Base-by-base conservation (phyloP, 192 early-diverging fungal genomes). In the Coemansia sp. region DNA sequence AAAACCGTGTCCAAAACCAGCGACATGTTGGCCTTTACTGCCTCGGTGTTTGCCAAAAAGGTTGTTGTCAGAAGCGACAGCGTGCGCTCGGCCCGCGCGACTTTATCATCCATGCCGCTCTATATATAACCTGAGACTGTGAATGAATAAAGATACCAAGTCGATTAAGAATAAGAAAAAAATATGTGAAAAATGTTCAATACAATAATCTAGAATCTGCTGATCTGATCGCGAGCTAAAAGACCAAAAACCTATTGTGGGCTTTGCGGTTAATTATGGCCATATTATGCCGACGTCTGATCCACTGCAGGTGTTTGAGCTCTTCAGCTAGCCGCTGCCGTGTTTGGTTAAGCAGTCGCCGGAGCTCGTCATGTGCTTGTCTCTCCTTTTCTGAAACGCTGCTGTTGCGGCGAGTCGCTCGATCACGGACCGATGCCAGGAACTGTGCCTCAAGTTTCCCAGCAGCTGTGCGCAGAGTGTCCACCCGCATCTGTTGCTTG, bases 241-340 rank as follows among this genome's bases (percentile, higher is more conserved):
- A 69, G 0, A 75, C 69, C 14, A 81, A 47, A 35, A 72, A 69
- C 1, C 79, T 66, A 12, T 55, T 61, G 19, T 50, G 57, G 0
- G 73, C 79, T 43, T 72, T 72, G 43, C 79, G 69, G 48, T 32
- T 60, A 21, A 81, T 65, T n/a, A 81, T 64, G 0, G 73, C 66
- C 57, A 64, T 60, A 41, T 81, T 81, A 57, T 81, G 79, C 4
- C 79, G 69, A 2, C 79, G 73, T 11, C 79, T 48, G 15, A 81
- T 73, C 79, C 79, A 75, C 47, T 81, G 79, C 59, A 75, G 60
- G 39, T 70, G 25, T 60, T 68, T 75, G 55, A 81, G 66, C n/a
- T 81, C 79, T 52, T 75, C 73, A 12, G 69, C 69, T 24, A 81
- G 66, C 43, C 68, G 79, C 14, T 67, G 47, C 15, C 73, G 66